A percentile compares a stretch with the other conserved stretches of the same genome.
Conservation (phyloP, 306 rosid genomes). For the Cyamopsis tetragonoloba region DNA sequence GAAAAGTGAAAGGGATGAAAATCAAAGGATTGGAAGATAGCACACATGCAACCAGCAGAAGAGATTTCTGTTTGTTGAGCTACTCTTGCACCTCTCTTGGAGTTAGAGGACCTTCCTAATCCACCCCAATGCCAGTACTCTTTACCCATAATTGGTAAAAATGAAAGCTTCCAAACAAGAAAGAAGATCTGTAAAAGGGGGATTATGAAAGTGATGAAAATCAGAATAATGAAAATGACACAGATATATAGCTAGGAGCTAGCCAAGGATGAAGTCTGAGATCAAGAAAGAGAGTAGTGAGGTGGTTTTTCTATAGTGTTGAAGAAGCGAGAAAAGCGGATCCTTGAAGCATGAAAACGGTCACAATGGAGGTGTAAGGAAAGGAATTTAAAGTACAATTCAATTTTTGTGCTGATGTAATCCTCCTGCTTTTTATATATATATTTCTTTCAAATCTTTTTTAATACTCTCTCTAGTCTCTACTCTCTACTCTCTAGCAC, state of each 20-base stretch:
- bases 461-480: not conserved
- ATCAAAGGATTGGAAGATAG: constrained; percentile 81
- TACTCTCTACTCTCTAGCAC: not conserved
- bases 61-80: constrained; percentile 25
- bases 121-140: constrained; percentile 65
- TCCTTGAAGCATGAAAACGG: constrained; percentile 60
- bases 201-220: constrained; percentile 21
- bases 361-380: constrained; percentile 47
- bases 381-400: constrained; percentile 52
- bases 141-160: constrained; percentile 51
- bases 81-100: constrained; percentile 44
- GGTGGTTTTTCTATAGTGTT: constrained; percentile 2
- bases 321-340: constrained; percentile 70
- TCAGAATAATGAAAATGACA: constrained; percentile 50
- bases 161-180: constrained; percentile 1
- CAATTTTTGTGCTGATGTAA: constrained; percentile 13
- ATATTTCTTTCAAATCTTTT: not conserved
- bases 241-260: not conserved
- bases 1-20: constrained; percentile 62
- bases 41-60: constrained; percentile 88
- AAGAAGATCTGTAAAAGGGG: not conserved
- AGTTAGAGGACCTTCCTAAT: constrained; percentile 32
- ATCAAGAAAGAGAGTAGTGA: not conserved
- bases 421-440: not conserved
- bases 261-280: constrained; percentile 17